Base-by-base conservation (phyloP, 352 stramenopile species). In the Thalassiosira mediterranea region DNA sequence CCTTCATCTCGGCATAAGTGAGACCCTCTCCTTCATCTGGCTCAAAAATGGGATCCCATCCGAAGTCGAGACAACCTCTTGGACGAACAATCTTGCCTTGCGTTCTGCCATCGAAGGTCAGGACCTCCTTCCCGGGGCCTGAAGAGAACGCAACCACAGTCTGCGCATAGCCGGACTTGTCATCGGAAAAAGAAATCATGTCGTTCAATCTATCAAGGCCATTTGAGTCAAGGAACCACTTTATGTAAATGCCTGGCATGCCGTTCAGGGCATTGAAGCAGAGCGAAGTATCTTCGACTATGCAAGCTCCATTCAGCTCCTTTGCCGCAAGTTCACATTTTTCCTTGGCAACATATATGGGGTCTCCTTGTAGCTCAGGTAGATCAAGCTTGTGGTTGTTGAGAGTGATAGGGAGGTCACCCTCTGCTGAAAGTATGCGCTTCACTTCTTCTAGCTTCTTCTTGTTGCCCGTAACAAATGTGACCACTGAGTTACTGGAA, bases 171-270 rank as follows among this genome's bases (percentile, higher is more conserved):
- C 92, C 96, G 21, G 90, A 95, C 77, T 98, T 97, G 86, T 98
- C 95, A 8, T 94, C 86, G 71, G 97, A 98, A 28, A 94, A 95
- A 26, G 90, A 89, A 60, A 98, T 79, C 90, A 98, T 93, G 71
- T 97, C 96, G 84, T 97, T 98, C 13, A 98, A 86, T 0, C 95
- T 95, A 28, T 89, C 89, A 66, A 98, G 94, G 26, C 95, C 95
- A 61, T 93, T 97, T 67, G 96, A 96, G 42, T 98, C 94, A 13
- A 98, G 76, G 79, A 98, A 98, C 95, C 95, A 98, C 84, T 98
- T 98, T 58, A 99, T 97, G 88, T 98, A 99, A 25, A 96, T 93
- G 0, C 97, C 97, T 0, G 97, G 97, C 15, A 98, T 91, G 0
- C 95, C 95, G 63, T 95, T 88, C 10, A 98, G 90, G 28, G 95